Evolutionary conservation across 2,329 filamentous ascomycete genomes (phyloP).

Genomic region (Escovopsis sp.): DNA sequence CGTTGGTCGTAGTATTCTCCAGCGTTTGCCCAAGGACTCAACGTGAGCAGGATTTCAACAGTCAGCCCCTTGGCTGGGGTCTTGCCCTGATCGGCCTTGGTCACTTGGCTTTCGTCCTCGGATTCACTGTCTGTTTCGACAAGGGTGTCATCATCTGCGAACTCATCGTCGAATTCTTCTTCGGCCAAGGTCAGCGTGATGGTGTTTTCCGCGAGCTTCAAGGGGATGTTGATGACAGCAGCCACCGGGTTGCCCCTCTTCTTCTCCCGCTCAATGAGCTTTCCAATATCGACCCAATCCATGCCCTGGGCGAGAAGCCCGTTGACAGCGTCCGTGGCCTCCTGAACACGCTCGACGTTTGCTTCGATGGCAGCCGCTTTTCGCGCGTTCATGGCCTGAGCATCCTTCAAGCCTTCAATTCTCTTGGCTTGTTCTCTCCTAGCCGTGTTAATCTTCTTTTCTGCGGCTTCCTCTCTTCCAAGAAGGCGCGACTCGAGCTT

Average conservation of each 20-base stretch:
- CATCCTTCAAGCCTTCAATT: constrained; percentile 68
- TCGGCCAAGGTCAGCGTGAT: constrained; percentile 70
- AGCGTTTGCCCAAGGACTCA: constrained; percentile 81
- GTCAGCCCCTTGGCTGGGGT: constrained; percentile 40
- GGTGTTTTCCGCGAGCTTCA: constrained; percentile 82
- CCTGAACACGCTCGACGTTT: constrained; percentile 80
- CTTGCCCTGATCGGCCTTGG: constrained; percentile 23
- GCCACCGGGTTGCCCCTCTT: constrained; percentile 71
- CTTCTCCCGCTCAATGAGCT: constrained; percentile 78
- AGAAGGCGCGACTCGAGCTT: constrained; percentile 71
- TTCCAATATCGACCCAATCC: constrained; percentile 91
- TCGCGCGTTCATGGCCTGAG: constrained; percentile 67
- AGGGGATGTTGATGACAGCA: constrained; percentile 67
- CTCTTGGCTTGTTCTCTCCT: constrained; percentile 71
- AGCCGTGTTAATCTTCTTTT: constrained; percentile 73
- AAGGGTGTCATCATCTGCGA: constrained; percentile 33
- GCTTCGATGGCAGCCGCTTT: constrained; percentile 86
- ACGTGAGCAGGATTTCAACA: constrained; percentile 71
- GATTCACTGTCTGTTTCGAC: constrained; percentile 51
- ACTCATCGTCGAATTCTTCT: constrained; percentile 47
- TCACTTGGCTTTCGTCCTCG: constrained; percentile 20
- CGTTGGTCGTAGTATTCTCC: constrained; percentile 85
- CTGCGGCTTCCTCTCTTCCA: constrained; percentile 69
- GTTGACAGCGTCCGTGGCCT: constrained; percentile 85
- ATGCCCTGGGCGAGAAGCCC: constrained; percentile 85